Conservation (phyloP, 176 grass and related monocot species). For the Phyllostachys edulis region DNA sequence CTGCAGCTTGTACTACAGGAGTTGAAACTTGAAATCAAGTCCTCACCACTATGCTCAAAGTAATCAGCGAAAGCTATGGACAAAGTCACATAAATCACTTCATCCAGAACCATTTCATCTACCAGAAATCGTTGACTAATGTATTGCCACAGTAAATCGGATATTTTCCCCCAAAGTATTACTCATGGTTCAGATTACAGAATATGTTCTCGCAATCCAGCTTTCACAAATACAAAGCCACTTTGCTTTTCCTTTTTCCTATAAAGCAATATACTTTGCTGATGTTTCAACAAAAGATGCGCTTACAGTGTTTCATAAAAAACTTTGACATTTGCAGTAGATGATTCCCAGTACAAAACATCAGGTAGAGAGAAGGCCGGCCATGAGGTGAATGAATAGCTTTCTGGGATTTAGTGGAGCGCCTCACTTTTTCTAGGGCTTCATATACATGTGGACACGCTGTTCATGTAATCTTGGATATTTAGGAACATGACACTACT, state of each 20-base stretch:
- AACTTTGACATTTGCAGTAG: constrained; percentile 35
- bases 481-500: constrained; percentile 50
- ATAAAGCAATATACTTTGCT: constrained; percentile 45
- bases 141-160: not conserved
- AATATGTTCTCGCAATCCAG: constrained; percentile 49
- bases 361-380: constrained; percentile 9
- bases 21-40: not conserved
- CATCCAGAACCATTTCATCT: constrained; percentile 22
- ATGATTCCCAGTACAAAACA: constrained; percentile 33
- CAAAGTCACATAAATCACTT: not conserved
- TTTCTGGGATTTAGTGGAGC: constrained; percentile 47
- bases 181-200: constrained; percentile 31
- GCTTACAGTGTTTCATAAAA: constrained; percentile 23
- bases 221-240: constrained; percentile 55
- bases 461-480: constrained; percentile 51
- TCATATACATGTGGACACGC: constrained; percentile 43
- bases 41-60: not conserved
- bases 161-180: not conserved
- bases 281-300: constrained; percentile 55
- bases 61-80: not conserved
- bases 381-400: constrained; percentile 11
- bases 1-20: not conserved
- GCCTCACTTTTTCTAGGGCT: constrained; percentile 38
- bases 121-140: constrained; percentile 41
- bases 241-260: constrained; percentile 44